phyloP scores from a whole-genome alignment of 2,329 filamentous ascomycete species.

The Aureobasidium sp. region DNA sequence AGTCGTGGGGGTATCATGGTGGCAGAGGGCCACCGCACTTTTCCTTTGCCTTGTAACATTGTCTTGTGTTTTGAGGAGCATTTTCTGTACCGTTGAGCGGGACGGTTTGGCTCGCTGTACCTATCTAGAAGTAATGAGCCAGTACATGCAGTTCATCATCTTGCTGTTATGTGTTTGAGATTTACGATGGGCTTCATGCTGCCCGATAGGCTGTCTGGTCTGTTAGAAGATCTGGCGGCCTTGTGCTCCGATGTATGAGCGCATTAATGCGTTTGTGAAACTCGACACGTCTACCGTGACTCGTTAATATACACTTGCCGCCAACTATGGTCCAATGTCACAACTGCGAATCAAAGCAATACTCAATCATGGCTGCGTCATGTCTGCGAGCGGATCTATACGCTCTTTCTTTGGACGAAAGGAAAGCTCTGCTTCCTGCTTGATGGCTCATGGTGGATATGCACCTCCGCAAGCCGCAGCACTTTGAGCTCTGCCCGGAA shows the following conservation, averaged over 20 bases:
- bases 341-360: neutral
- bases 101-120: constrained; percentile 13
- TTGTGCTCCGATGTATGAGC: neutral
- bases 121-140: constrained; percentile 15
- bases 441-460: neutral
- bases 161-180: neutral
- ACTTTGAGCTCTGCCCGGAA: neutral
- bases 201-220: neutral
- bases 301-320: too few species aligned
- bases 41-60: constrained; percentile 14
- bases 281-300: too few species aligned
- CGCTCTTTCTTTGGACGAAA: neutral
- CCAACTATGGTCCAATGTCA: too few species aligned
- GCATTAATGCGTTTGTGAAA: neutral
- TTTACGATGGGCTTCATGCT: neutral
- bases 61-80: constrained; percentile 14
- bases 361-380: neutral
- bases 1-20: neutral
- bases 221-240: neutral
- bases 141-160: constrained; percentile 12
- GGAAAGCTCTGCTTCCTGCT: neutral
- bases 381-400: neutral
- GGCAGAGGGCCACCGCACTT: constrained; percentile 4
- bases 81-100: constrained; percentile 11
- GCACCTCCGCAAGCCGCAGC: neutral